A percentile compares a stretch with the other conserved stretches of the same genome.
These are phyloP conservation scores for Bryoglossum gracile DNA, from an alignment of 495 filamentous ascomycete species.

Conservation along the genomic window DNA sequence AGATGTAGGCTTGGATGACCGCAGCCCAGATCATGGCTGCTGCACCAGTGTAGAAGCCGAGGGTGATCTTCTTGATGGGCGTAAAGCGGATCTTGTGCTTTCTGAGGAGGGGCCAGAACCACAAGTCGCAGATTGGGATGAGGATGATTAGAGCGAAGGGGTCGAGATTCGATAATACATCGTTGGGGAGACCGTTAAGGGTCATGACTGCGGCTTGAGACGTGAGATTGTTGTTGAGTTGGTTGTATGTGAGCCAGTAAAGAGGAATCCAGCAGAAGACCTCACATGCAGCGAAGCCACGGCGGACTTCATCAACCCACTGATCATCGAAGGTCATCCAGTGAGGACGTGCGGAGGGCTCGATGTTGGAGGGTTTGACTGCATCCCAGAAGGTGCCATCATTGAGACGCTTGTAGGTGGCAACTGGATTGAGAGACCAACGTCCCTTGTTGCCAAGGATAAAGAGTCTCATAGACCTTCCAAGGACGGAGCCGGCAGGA, in stretches of 20 bases:
- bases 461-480: constrained; percentile 49
- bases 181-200: constrained; percentile 67
- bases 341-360: constrained; percentile 28
- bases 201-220: constrained; percentile 68
- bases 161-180: constrained; percentile 71
- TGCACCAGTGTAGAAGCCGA: constrained; percentile 55
- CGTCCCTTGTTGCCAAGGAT: constrained; percentile 52
- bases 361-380: constrained; percentile 44
- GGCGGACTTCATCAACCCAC: constrained; percentile 65
- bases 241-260: constrained; percentile 44
- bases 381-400: constrained; percentile 47
- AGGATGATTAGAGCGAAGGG: constrained; percentile 71
- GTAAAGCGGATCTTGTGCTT: constrained; percentile 57
- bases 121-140: constrained; percentile 64
- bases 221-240: constrained; percentile 55
- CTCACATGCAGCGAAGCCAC: constrained; percentile 61
- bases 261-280: constrained; percentile 57
- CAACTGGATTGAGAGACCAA: constrained; percentile 47
- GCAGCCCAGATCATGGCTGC: constrained; percentile 58
- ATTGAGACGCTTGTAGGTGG: constrained; percentile 46
- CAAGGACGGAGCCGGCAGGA: constrained; percentile 58
- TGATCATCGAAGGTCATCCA: constrained; percentile 66
- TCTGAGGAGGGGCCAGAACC: constrained; percentile 63
- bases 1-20: constrained; percentile 65
- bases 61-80: constrained; percentile 65